Evolutionary conservation across 2,329 filamentous ascomycete genomes (phyloP).

Genomic region (Aspergillus phoenicis): DNA sequence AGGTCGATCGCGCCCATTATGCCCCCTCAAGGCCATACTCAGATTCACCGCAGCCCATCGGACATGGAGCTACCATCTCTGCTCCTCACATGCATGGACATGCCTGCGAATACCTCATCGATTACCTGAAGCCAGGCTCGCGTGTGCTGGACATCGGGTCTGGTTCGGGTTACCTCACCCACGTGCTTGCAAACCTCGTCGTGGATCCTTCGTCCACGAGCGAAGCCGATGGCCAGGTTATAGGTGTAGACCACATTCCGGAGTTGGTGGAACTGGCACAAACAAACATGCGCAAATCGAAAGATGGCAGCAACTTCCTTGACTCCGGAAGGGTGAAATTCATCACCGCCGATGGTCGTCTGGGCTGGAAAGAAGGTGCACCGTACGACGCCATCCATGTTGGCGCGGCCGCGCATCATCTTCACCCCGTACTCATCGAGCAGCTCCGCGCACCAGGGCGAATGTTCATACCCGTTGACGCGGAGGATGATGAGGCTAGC

Average conservation of each 20-base stretch:
- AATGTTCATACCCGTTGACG: conserved; percentile 66
- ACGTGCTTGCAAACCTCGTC: conserved; percentile 79
- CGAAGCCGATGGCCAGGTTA: conserved; percentile 53
- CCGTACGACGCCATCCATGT: conserved; percentile 94
- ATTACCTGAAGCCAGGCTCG: conserved; percentile 55
- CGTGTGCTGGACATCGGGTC: conserved; percentile 73
- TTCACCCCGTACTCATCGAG: conserved; percentile 72
- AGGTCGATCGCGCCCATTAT: conserved; percentile 90
- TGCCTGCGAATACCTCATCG: conserved; percentile 64
- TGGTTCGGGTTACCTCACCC: conserved; percentile 82
- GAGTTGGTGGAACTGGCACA: conserved; percentile 65
- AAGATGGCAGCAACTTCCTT: conserved; percentile 62
- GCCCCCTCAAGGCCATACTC: conserved; percentile 71
- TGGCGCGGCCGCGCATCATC: conserved; percentile 75
- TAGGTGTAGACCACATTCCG: conserved; percentile 75
- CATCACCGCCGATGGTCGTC: conserved; percentile 72
- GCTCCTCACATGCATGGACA: conserved; percentile 74
- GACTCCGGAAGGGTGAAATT: conserved; percentile 68
- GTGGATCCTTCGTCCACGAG: conserved; percentile 27
- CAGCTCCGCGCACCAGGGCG: conserved; percentile 79
- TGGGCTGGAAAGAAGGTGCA: conserved; percentile 62
- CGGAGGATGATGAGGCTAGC: conserved; percentile 38
- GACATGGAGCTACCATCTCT: conserved; percentile 68
- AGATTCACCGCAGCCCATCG: conserved; percentile 70
- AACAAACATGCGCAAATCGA: conserved; percentile 66